Evolutionary conservation across 2,329 filamentous ascomycete species (phyloP).

Genomic region (Talaromyces sp.): DNA sequence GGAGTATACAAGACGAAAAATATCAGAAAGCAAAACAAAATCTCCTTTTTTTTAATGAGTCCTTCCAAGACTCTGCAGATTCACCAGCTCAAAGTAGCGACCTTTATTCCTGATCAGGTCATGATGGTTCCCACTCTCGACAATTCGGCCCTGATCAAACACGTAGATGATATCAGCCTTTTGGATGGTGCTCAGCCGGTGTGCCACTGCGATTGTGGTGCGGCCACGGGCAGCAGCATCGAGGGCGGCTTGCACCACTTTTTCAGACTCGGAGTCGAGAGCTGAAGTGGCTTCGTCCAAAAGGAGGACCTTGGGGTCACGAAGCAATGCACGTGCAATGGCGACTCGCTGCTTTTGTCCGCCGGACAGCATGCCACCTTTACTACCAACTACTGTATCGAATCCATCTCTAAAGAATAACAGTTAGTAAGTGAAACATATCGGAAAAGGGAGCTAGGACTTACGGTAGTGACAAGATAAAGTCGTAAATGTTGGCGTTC

Average conservation of each 20-base stretch:
- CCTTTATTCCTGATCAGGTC: slow-evolving; percentile 68
- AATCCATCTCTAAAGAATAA: slow-evolving; percentile 62
- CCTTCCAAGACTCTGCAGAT: slow-evolving; percentile 62
- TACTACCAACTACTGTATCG: slow-evolving; percentile 78
- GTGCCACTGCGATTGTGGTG: slow-evolving; percentile 91
- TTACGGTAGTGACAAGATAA: slow-evolving; percentile 74
- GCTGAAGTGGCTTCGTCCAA: slow-evolving; percentile 70
- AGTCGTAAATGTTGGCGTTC: slow-evolving; percentile 90
- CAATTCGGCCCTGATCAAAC: slow-evolving; percentile 83
- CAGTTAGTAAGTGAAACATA: slow-evolving; percentile 18
- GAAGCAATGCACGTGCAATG: slow-evolving; percentile 83
- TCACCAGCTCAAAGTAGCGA: slow-evolving; percentile 73
- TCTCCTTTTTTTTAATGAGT: background rate
- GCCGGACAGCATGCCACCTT: slow-evolving; percentile 79
- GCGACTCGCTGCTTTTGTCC: slow-evolving; percentile 94
- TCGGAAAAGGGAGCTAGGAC: slow-evolving; percentile 19
- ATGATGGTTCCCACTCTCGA: slow-evolving; percentile 76
- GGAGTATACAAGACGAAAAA: background rate
- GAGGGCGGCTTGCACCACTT: slow-evolving; percentile 63
- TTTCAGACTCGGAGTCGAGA: slow-evolving; percentile 46
- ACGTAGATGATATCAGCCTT: slow-evolving; percentile 94
- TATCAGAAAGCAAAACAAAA: background rate
- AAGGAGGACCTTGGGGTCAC: slow-evolving; percentile 82
- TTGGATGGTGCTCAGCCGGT: slow-evolving; percentile 87
- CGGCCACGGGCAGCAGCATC: slow-evolving; percentile 78